Conservation (phyloP, 2,329 filamentous ascomycete species). For the Penicillium sp. region DNA sequence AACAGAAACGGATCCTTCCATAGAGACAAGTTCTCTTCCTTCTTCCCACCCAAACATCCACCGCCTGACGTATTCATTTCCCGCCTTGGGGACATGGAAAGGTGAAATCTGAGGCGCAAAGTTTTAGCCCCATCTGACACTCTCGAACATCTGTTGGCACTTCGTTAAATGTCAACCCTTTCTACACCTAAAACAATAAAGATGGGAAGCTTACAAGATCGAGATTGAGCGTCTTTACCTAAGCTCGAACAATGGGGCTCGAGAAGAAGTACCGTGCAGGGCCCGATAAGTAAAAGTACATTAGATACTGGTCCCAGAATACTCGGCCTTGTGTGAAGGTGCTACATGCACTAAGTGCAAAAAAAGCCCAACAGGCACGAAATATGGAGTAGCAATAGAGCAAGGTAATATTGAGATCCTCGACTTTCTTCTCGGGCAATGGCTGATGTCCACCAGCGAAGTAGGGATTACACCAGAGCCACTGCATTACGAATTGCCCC, state of each 20-base stretch:
- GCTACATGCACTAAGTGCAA: background rate
- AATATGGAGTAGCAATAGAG: background rate
- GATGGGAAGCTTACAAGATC: too few relatives aligned
- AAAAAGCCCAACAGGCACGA: background rate
- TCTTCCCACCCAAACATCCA: too few relatives aligned
- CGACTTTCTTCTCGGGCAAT: background rate
- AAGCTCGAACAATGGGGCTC: too few relatives aligned
- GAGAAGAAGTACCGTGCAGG: background rate
- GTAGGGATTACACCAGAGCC: background rate
- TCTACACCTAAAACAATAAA: too few relatives aligned
- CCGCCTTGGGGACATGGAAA: too few relatives aligned
- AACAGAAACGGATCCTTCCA: conserved; percentile 27
- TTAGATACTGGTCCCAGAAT: background rate
- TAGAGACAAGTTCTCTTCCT: background rate
- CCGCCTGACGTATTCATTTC: too few relatives aligned
- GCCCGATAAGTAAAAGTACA: background rate
- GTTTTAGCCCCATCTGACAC: too few relatives aligned
- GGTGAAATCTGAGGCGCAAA: background rate
- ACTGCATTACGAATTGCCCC: background rate
- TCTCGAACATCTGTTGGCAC: too few relatives aligned
- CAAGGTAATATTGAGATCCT: background rate
- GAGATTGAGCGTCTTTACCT: too few relatives aligned
- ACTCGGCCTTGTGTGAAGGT: background rate
- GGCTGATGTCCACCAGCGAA: background rate
- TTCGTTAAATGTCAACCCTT: too few relatives aligned